Evolutionary conservation across 352 stramenopile genomes (phyloP), one percentile per base, ranked within the genome.

Genomic region (Globisporangium irregulare): DNA sequence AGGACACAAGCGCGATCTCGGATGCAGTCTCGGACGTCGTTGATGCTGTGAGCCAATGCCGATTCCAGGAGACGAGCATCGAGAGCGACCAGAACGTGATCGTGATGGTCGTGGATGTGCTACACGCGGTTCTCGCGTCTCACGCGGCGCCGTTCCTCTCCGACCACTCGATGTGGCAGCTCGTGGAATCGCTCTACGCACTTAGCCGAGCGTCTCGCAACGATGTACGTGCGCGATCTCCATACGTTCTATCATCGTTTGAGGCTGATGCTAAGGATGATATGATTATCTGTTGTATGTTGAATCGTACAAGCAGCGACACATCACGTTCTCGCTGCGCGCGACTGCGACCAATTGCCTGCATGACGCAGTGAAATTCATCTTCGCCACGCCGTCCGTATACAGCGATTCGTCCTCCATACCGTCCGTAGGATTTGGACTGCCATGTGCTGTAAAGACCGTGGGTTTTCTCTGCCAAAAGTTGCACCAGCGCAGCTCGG

Each of bases 141-240:
- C 82, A 80, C 25, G 91, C 74, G 2, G 92, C 84, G 20, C 36
- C 66, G 24, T 81, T 90, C 32, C 84, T 99, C 6, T 95, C 91
- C 41, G 90, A 98, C 58, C 85, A 94, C 59, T 91, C 96, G 20
- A 95, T 98, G 74, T 98, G 97, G 83, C 91, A 98, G 54, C 84
- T 99, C 48, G 85, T 99, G 27, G 91, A 99, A 72, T 97, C 94
- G 25, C 97, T 98, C 38, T 98, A 98, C 71, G 87, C 93, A 46
- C 96, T 99, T 60, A 96, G 88, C 62, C 88, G 86, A n/a, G 72
- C 80, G 46, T 76, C 74, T 58, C 79, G 77, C 50, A 72, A 81
- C 56, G 80, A 91, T 51, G 85, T 91, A 81, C 67, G 82, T 80
- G 1, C 18, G n/a, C 25, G 15, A 48, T 36, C 24, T 18, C 64